Percentiles rank a stretch among this genome's conserved stretches.
Conservation (phyloP, 2,329 filamentous ascomycete species). For the Sporothrix dimorphospora region DNA sequence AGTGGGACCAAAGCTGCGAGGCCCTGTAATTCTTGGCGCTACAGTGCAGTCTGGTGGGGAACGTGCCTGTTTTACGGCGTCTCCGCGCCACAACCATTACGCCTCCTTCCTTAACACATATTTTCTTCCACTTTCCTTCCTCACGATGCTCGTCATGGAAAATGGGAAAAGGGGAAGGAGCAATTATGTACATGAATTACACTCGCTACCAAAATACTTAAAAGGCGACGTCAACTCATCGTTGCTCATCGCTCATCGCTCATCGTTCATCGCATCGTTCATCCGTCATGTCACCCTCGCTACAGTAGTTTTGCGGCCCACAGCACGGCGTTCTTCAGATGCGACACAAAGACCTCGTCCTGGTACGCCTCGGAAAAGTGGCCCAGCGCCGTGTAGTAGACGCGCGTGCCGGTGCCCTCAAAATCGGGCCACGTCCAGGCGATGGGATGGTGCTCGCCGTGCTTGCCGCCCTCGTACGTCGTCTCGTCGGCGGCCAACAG, state of each 20-base stretch:
- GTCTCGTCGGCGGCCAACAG: constrained; percentile 45
- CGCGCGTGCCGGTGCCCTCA: constrained; percentile 44
- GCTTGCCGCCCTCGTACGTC: constrained; percentile 43
- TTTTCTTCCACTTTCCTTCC: neutral
- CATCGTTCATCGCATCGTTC: neutral
- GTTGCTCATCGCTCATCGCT: neutral
- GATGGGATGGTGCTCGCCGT: constrained; percentile 46
- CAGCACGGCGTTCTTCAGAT: constrained; percentile 37
- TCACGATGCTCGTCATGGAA: neutral
- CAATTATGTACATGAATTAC: too few species aligned
- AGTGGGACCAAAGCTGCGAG: neutral
- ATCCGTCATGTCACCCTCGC: neutral
- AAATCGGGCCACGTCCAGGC: constrained; percentile 47
- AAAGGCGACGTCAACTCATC: neutral
- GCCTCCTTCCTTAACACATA: neutral
- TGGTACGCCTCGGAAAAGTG: constrained; percentile 48
- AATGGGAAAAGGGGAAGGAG: neutral
- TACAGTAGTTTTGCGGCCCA: constrained; percentile 39
- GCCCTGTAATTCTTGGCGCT: constrained; percentile 2
- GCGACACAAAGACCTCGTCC: constrained; percentile 39
- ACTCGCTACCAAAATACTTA: neutral
- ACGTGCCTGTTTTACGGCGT: neutral
- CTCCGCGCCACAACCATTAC: neutral
- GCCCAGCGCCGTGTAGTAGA: constrained; percentile 48
- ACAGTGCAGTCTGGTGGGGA: neutral